A percentile compares a stretch with the other conserved stretches of the same genome.
Evolutionary conservation across 2,329 filamentous ascomycete species (phyloP).

Genomic region (Ophiosphaerella herpotricha): DNA sequence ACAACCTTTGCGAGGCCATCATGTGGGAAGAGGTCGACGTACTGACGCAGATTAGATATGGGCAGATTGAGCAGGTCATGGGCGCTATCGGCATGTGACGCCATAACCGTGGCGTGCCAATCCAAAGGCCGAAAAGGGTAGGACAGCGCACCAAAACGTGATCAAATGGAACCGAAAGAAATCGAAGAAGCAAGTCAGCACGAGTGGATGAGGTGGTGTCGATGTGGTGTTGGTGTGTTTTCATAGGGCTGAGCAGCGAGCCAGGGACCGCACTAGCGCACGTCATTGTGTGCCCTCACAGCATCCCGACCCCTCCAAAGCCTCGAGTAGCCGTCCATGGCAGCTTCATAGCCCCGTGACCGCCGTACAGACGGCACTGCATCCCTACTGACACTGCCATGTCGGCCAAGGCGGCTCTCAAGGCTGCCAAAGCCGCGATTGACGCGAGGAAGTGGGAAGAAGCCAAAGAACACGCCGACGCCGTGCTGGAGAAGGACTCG

Average conservation of each 20-base stretch:
- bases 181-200: neutral
- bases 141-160: neutral
- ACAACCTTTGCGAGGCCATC: conserved; percentile 82
- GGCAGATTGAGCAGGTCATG: conserved; percentile 68
- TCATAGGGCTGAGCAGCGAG: conserved; percentile 29
- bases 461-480: conserved; percentile 70
- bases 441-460: conserved; percentile 79
- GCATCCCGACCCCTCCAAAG: conserved; percentile 14
- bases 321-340: conserved; percentile 23
- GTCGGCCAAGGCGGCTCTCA: conserved; percentile 71
- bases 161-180: conserved; percentile 5
- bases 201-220: conserved; percentile 21
- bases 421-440: conserved; percentile 78
- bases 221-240: conserved; percentile 28
- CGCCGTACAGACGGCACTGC: conserved; percentile 14
- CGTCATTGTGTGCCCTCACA: conserved; percentile 27
- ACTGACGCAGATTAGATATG: conserved; percentile 75
- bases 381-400: conserved; percentile 14
- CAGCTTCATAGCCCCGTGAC: conserved; percentile 17
- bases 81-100: conserved; percentile 42
- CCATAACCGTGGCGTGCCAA: conserved; percentile 26
- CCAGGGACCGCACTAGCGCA: conserved; percentile 25
- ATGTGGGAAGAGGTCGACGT: conserved; percentile 81
- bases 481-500: conserved; percentile 71
- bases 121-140: neutral